Base-by-base conservation (phyloP, 345 rosid genomes). In the Brassica nigra region DNA sequence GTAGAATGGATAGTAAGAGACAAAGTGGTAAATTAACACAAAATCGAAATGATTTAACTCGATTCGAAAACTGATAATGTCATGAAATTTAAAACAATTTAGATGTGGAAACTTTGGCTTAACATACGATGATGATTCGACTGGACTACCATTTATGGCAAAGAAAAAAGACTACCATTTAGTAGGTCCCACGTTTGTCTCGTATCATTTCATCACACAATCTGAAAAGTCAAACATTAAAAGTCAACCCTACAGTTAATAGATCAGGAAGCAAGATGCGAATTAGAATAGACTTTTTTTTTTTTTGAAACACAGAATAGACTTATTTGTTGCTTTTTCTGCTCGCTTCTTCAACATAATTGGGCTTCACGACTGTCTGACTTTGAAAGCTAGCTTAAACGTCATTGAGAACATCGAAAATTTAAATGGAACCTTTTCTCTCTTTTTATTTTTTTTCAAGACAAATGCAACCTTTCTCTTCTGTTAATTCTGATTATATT, bases 291-390 rank as follows among this genome's bases (percentile, higher is more conserved):
- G 55, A 57, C 61, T 55, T 30, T n/a, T n/a, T n/a, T n/a, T n/a
- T n/a, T n/a, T n/a, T n/a, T n/a, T n/a, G n/a, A n/a, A n/a, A n/a
- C n/a, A n/a, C n/a, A 18, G 18, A 18, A 18, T 18, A 73, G 55
- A 57, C 61, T 55, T 30, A 71, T 15, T 61, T 67, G 82, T 42
- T 73, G 55, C 70, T 62, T 36, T 34, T 68, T 74, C 70, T 79
- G 73, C 78, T 52, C 76, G 30, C 78, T 44, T 66, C 82, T 79
- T 47, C 75, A 12, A 61, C 47, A 61, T 79, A n/a, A 79, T 68
- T 79, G 70, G 70, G 47, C 78, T 49, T 79, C 78, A 59, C 70
- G 15, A 15, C 74, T 74, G 70, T 63, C 62, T 68, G 47, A 49
- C 74, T 42, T 58, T 36, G 78, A 68, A 34, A 68, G 16, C 55